Base-by-base conservation (phyloP, 768 basidiomycete species). In the Pholiota microspora region DNA sequence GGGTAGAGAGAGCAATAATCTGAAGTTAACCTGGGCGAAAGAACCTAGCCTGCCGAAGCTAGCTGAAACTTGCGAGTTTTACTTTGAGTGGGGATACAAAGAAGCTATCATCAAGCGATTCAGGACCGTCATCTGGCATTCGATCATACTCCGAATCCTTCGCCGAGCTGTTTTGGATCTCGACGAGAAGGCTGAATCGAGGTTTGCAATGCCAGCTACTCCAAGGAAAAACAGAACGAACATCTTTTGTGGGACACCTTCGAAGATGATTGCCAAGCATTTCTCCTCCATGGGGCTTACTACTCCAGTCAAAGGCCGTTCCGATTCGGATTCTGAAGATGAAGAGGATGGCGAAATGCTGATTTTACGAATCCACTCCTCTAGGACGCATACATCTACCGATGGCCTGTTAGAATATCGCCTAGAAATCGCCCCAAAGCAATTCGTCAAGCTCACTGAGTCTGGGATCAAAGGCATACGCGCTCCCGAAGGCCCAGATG, bases 41-140 rank as follows among this genome's bases (percentile, higher is more conserved):
- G 89, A 92, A 56, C 87, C 88, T 0, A 83, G 88, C 60, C 71
- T 92, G 0, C 80, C 79, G 13, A 82, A 80, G 51, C 79, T 95
- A 13, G 93, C 94, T 0, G 80, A 73, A 8, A 76, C 86, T 2
- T 95, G 93, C 72, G 94, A 97, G 68, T 77, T 85, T 45, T 89
- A 86, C 66, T 96, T 96, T 58, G 94, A 95, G 65, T 97, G 94
- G 94, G 94, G 94, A 0, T 85, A 91, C 47, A 85, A 78, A 61
- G 88, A 92, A 45, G 76, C 84, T 2, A 91, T 96, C 52, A 79
- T 90, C 59, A 91, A 91, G 59, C 85, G 92, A 9, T 94, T 95
- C 64, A 77, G 89, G 63, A 89, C 84, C 0, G 80, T 92, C 3
- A 78, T 94, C 15, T 97, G 93, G 89, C 84, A 83, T 13, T 83